Evolutionary conservation across 202 grass and related monocot genomes (phyloP).

Genomic region (Sporobolus alterniflorus): DNA sequence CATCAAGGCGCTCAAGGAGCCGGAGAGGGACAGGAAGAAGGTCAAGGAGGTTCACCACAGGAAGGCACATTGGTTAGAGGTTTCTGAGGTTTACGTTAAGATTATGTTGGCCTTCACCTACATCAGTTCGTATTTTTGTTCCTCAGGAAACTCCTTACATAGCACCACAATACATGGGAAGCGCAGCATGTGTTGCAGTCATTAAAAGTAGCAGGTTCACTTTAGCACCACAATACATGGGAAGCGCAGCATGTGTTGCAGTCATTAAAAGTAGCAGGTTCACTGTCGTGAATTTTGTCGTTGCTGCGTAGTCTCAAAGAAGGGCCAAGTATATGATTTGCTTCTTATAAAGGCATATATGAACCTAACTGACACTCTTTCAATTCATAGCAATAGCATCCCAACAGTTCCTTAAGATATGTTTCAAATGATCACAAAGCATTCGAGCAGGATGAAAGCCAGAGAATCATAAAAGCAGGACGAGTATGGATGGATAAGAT

Average conservation of each 20-base stretch:
- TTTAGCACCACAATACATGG: neutral
- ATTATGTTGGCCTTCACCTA: constrained; percentile 2
- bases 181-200: constrained; percentile 28
- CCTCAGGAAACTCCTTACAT: neutral
- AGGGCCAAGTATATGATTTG: constrained; percentile 34
- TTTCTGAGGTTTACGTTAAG: too few relatives aligned
- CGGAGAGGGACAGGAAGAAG: too few relatives aligned
- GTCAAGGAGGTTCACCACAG: too few relatives aligned
- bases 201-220: constrained; percentile 30
- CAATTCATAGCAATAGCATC: constrained; percentile 24
- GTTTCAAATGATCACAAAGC: constrained; percentile 34
- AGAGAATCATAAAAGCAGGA: constrained; percentile 27
- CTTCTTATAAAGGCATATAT: constrained; percentile 24
- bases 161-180: constrained; percentile 8
- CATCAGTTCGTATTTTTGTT: neutral
- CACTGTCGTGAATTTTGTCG: constrained; percentile 37
- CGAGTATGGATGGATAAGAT: neutral
- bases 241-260: constrained; percentile 38
- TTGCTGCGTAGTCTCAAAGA: constrained; percentile 41
- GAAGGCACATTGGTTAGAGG: too few relatives aligned
- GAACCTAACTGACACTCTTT: neutral
- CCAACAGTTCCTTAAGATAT: neutral
- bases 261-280: constrained; percentile 26
- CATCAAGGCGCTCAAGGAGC: too few relatives aligned
- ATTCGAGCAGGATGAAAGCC: neutral